Percentiles rank a stretch among this genome's conserved stretches.
phyloP scores from a whole-genome alignment of 2,329 filamentous ascomycete genomes.

The Trichoderma sp. region DNA sequence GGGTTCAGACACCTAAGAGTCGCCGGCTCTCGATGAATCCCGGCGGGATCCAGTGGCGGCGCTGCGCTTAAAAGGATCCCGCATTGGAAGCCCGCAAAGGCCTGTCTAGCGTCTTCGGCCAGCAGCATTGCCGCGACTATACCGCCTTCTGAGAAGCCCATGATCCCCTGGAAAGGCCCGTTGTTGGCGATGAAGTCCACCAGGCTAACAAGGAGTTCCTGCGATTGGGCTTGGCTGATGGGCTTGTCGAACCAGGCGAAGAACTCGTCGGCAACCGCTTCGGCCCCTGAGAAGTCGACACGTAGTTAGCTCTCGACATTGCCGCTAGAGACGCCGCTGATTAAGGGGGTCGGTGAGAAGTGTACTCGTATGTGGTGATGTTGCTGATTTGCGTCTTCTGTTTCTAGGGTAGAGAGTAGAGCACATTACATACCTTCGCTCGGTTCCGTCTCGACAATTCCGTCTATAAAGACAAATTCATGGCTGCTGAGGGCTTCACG shows the following conservation, averaged over 20 bases:
- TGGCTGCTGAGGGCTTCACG: neutral
- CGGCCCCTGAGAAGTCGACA: neutral
- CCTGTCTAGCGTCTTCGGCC: slow-evolving; percentile 29
- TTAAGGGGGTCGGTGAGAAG: too few species aligned
- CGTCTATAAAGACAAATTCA: slow-evolving; percentile 12
- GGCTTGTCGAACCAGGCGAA: neutral
- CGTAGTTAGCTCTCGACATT: neutral
- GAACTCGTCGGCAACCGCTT: neutral
- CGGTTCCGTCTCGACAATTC: neutral
- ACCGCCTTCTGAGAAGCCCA: slow-evolving; percentile 17
- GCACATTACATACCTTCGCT: neutral
- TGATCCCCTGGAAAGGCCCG: slow-evolving; percentile 9
- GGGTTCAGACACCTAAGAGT: slow-evolving; percentile 27
- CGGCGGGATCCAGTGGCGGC: slow-evolving; percentile 30
- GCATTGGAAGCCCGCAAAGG: slow-evolving; percentile 29
- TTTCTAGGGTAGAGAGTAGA: too few species aligned
- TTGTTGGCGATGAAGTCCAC: neutral
- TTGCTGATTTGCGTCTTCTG: too few species aligned
- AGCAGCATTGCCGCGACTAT: slow-evolving; percentile 34
- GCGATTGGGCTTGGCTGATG: neutral
- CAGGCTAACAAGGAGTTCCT: neutral
- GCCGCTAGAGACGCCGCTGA: too few species aligned
- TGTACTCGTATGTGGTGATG: too few species aligned
- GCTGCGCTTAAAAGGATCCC: slow-evolving; percentile 34
- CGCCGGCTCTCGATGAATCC: slow-evolving; percentile 22